phyloP scores from a whole-genome alignment of 805 yeast species.

The Candida nanaspora region DNA sequence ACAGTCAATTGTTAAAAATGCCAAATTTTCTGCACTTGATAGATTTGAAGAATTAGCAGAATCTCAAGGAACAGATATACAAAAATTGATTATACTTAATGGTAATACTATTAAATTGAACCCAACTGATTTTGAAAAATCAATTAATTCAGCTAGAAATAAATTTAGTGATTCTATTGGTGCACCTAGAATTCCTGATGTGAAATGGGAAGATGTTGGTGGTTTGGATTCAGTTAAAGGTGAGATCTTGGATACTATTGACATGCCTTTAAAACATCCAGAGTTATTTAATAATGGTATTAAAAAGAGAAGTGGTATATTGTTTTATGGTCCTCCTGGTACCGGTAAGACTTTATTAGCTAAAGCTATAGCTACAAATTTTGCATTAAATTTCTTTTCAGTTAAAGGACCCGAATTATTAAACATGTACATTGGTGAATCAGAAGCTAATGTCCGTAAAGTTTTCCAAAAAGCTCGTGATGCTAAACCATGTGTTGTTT shows the following conservation, averaged over 20 bases:
- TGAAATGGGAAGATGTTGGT: constrained; percentile 96
- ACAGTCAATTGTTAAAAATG: constrained; percentile 57
- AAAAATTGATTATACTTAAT: constrained; percentile 35
- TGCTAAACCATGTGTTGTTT: constrained; percentile 95
- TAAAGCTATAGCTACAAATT: constrained; percentile 94
- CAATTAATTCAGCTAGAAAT: constrained; percentile 76
- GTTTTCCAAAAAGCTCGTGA: constrained; percentile 94
- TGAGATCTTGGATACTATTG: constrained; percentile 92
- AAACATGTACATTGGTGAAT: constrained; percentile 98
- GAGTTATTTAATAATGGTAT: constrained; percentile 82
- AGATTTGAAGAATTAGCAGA: constrained; percentile 33
- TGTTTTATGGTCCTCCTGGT: constrained; percentile 98
- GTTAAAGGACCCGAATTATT: constrained; percentile 96
- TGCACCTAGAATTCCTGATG: constrained; percentile 93
- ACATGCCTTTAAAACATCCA: constrained; percentile 91
- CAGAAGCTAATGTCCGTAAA: constrained; percentile 92
- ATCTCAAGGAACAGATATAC: constrained; percentile 13
- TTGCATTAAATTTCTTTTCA: constrained; percentile 88
- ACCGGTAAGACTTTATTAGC: constrained; percentile 96
- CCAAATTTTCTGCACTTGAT: constrained; percentile 51
- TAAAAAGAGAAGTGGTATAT: constrained; percentile 88
- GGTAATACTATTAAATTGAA: constrained; percentile 48
- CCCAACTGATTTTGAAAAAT: constrained; percentile 57
- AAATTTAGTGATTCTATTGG: constrained; percentile 93
- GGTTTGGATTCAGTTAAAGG: constrained; percentile 87